These are phyloP conservation scores for Zoysia japonica DNA, from an alignment of 176 grass and related monocot species.

Conservation along the genomic window DNA sequence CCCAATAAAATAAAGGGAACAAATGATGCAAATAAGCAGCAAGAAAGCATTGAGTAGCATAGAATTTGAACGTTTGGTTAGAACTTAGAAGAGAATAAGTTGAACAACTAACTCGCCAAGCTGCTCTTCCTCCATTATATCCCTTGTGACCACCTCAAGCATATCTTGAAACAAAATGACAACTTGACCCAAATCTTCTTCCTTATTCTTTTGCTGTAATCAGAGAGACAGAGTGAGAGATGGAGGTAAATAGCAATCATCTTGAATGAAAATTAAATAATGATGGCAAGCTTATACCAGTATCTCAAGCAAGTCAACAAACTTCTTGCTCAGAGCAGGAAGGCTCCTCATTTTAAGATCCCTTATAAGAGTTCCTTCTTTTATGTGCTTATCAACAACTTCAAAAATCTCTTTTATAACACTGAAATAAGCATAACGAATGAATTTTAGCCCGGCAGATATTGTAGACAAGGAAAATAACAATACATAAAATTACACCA, in stretches of 20 bases:
- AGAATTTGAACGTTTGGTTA: neutral
- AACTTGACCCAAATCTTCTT: slow-evolving; percentile 72
- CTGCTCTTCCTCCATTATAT: slow-evolving; percentile 91
- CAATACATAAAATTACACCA: neutral
- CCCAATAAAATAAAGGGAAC: neutral
- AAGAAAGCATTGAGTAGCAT: slow-evolving; percentile 16
- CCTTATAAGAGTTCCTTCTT: slow-evolving; percentile 34
- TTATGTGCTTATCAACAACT: slow-evolving; percentile 58
- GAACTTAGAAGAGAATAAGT: slow-evolving; percentile 26
- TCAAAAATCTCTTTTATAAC: slow-evolving; percentile 70
- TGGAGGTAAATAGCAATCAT: slow-evolving; percentile 27
- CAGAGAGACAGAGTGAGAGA: slow-evolving; percentile 40
- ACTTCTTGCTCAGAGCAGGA: slow-evolving; percentile 77
- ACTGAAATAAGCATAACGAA: slow-evolving; percentile 52
- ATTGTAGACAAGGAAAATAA: neutral
- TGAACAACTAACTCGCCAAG: slow-evolving; percentile 55
- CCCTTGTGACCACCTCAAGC: slow-evolving; percentile 96
- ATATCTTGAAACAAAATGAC: slow-evolving; percentile 99
- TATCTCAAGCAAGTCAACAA: slow-evolving; percentile 76
- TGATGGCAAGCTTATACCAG: slow-evolving; percentile 59
- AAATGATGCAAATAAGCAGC: neutral
- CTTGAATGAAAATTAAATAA: slow-evolving; percentile 27
- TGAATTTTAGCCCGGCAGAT: neutral
- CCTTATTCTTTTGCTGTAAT: slow-evolving; percentile 77
- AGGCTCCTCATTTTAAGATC: slow-evolving; percentile 74